These are phyloP conservation scores for Fusarium falciforme DNA, from an alignment of 2,329 filamentous ascomycete genomes.

Conservation along the genomic window DNA sequence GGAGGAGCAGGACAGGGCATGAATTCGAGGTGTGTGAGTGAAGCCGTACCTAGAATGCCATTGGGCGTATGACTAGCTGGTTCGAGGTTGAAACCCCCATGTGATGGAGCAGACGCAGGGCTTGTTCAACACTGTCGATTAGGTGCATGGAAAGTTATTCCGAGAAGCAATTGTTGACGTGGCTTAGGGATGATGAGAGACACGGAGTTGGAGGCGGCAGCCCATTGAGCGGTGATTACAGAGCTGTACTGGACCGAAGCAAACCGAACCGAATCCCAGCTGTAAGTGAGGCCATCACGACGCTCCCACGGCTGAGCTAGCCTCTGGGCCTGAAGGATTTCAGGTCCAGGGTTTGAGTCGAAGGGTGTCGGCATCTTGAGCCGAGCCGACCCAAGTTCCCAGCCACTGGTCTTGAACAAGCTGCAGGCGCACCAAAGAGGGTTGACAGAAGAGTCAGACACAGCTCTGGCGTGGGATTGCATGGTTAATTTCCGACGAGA, in stretches of 20 bases:
- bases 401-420: slow-evolving; percentile 5
- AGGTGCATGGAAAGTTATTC: background rate
- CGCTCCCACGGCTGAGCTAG: background rate
- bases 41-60: background rate
- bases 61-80: slow-evolving; percentile 1
- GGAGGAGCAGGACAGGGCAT: background rate
- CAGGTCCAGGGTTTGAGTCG: background rate
- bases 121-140: background rate
- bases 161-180: background rate
- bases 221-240: background rate
- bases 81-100: background rate
- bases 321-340: background rate
- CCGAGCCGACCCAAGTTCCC: slow-evolving; percentile 8
- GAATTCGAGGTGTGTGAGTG: background rate
- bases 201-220: background rate
- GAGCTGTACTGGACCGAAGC: slow-evolving; percentile 18
- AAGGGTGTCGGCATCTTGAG: slow-evolving; percentile 7
- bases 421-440: background rate
- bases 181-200: background rate
- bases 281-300: slow-evolving; percentile 7
- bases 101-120: background rate
- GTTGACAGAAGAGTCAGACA: background rate
- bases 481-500: background rate
- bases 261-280: slow-evolving; percentile 3
- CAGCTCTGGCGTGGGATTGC: background rate